Percentiles rank a stretch among this genome's conserved stretches.
phyloP scores from a whole-genome alignment of 148 eudicot species.

The Amaranthus cruentus region DNA sequence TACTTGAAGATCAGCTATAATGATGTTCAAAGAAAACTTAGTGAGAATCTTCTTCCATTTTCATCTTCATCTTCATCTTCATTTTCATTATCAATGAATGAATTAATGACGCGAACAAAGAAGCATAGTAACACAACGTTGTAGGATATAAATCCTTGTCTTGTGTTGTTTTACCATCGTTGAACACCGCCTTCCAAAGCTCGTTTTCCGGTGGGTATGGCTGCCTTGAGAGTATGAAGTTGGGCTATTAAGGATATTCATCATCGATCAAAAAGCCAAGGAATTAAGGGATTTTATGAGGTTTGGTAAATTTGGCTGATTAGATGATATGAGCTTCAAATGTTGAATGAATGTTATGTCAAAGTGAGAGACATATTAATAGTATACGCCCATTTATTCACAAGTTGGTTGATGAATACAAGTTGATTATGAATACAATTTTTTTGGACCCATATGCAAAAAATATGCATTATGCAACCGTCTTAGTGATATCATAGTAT shows the following conservation, averaged over 20 bases:
- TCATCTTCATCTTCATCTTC: too few species aligned
- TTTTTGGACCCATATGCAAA: too few species aligned
- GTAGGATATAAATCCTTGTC: constrained; percentile 56
- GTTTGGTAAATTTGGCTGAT: not conserved
- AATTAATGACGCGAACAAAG: constrained; percentile 46
- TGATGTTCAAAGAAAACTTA: too few species aligned
- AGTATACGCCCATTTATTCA: not conserved
- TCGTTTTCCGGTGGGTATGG: constrained; percentile 24
- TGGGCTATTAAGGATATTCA: not conserved
- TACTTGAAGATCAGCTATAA: too few species aligned
- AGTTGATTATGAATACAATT: too few species aligned
- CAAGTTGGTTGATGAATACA: not conserved
- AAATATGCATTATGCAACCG: too few species aligned
- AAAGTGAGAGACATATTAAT: constrained; percentile 6
- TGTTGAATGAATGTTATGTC: constrained; percentile 3
- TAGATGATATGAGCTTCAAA: not conserved
- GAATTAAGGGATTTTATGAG: too few species aligned
- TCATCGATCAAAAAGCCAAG: too few species aligned
- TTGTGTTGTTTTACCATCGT: constrained; percentile 47
- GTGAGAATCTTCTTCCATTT: too few species aligned
- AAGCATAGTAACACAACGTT: constrained; percentile 65
- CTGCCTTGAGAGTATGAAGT: constrained; percentile 4
- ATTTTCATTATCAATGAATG: too few species aligned
- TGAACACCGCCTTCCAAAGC: constrained; percentile 37
- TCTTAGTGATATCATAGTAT: too few species aligned